Evolutionary conservation across 257 asterid species (phyloP), one percentile per base, ranked within the genome.

Genomic region (Fraxinus anomala): DNA sequence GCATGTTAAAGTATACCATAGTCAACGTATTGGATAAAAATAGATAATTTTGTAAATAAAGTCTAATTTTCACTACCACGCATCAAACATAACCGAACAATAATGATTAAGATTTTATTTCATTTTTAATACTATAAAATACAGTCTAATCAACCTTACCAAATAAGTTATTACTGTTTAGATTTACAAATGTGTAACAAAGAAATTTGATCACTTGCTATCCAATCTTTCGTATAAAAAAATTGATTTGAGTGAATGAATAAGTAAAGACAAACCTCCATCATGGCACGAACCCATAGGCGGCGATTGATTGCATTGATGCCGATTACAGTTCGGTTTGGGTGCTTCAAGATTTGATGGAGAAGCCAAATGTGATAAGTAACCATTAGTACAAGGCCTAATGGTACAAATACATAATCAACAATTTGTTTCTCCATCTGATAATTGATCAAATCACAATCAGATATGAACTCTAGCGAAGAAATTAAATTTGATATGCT

Each of bases 291-390:
- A 69, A 93, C 97, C 99, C 99, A 95, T 33, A 93, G 72, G 72
- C 95, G 96, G 87, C 99, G 98, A 86, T 87, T 91, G 90, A 86
- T 80, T 80, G 94, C 87, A 89, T 95, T 95, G 83, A 95, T 85
- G 31, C 99, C 99, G 86, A 95, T 77, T 68, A 95, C 91, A 70
- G 99, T 95, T 82, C 86, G 83, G 77, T 85, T 10, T 69, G 99
- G 98, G 42, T 82, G 86, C 76, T 86, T 88, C 71, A 84, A 17
- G 59, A 95, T 86, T 83, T 85, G 96, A 73, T 71, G 86, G 78
- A 95, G 90, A 85, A 95, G 90, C 97, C 98, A 95, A 0, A 84
- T 2, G 89, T 95, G 97, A 81, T 95, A 95, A 9, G 39, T 80
- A 74, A 83, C 65, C 99, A 95, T 89, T 2, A 82, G 23, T 3